phyloP scores from a whole-genome alignment of 495 filamentous ascomycete species.

The Aspergillus biplanus region DNA sequence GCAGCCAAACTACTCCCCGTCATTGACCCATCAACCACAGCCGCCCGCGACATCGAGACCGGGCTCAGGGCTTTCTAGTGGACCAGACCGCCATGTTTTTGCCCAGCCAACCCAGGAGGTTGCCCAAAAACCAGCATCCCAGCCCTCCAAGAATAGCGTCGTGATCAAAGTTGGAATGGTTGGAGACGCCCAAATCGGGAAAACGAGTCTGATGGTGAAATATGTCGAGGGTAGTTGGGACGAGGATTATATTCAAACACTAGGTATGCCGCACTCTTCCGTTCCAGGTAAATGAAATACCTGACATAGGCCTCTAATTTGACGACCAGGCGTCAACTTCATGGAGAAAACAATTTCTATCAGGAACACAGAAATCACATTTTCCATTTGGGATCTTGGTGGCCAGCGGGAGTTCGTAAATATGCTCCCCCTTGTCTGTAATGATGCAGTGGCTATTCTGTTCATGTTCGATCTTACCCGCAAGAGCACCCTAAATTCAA shows the following conservation, averaged over 20 bases:
- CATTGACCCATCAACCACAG: slow-evolving; percentile 45
- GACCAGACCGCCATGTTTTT: slow-evolving; percentile 45
- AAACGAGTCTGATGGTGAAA: slow-evolving; percentile 99
- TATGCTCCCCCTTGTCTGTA: slow-evolving; percentile 98
- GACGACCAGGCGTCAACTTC: slow-evolving; percentile 80
- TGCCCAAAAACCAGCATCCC: slow-evolving; percentile 43
- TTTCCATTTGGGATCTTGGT: slow-evolving; percentile 98
- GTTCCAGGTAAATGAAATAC: background rate
- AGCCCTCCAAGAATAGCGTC: slow-evolving; percentile 74
- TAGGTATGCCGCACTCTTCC: slow-evolving; percentile 61
- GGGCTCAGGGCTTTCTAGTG: slow-evolving; percentile 53
- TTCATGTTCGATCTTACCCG: slow-evolving; percentile 99
- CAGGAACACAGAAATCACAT: slow-evolving; percentile 99
- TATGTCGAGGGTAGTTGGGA: slow-evolving; percentile 99
- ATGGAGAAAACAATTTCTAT: slow-evolving; percentile 99
- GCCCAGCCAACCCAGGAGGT: slow-evolving; percentile 49
- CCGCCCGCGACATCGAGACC: slow-evolving; percentile 52
- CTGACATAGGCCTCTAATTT: slow-evolving; percentile 11
- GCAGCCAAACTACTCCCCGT: slow-evolving; percentile 43
- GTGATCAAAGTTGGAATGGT: slow-evolving; percentile 99
- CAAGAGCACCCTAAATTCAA: slow-evolving; percentile 97
- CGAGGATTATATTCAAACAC: slow-evolving; percentile 98
- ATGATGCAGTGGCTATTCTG: slow-evolving; percentile 95
- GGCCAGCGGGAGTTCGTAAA: slow-evolving; percentile 99
- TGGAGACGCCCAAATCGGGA: slow-evolving; percentile 97